phyloP scores from a whole-genome alignment of 495 filamentous ascomycete species.

The Cladorrhinum samala region DNA sequence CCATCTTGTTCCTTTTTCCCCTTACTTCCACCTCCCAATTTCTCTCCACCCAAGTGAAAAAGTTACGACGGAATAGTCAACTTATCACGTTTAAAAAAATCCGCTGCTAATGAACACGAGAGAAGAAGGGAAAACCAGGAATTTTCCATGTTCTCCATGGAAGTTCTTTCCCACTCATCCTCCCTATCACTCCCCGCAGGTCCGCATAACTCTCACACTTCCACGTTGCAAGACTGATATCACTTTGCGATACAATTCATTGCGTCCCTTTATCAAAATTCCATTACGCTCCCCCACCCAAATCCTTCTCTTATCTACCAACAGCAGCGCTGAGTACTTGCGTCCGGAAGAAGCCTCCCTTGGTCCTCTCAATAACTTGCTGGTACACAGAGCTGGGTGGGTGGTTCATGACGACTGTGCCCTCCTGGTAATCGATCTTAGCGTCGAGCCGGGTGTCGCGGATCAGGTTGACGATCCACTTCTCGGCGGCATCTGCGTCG shows the following conservation, averaged over 20 bases:
- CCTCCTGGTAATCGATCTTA: constrained; percentile 98
- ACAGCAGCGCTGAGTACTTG: constrained; percentile 63
- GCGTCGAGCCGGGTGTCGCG: constrained; percentile 94
- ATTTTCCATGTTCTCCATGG: too few species aligned
- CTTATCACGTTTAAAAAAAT: too few species aligned
- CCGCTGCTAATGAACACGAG: too few species aligned
- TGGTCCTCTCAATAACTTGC: constrained; percentile 95
- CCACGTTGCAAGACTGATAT: too few species aligned
- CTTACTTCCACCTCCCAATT: not conserved
- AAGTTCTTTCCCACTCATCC: too few species aligned
- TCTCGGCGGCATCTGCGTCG: constrained; percentile 91
- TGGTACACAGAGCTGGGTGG: constrained; percentile 97
- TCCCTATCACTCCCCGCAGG: too few species aligned
- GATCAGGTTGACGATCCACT: constrained; percentile 99
- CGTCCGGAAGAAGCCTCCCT: constrained; percentile 87
- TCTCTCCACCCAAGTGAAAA: too few species aligned
- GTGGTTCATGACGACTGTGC: constrained; percentile 99
- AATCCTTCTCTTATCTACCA: constrained; percentile 28
- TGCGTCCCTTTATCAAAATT: too few species aligned
- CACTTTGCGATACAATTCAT: too few species aligned
- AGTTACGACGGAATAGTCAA: too few species aligned
- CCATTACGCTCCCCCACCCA: not conserved
- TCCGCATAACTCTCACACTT: too few species aligned
- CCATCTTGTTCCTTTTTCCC: not conserved
- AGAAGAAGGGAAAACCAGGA: too few species aligned